Evolutionary conservation across 768 basidiomycete species (phyloP).

Genomic region (Suillus hirtellus): DNA sequence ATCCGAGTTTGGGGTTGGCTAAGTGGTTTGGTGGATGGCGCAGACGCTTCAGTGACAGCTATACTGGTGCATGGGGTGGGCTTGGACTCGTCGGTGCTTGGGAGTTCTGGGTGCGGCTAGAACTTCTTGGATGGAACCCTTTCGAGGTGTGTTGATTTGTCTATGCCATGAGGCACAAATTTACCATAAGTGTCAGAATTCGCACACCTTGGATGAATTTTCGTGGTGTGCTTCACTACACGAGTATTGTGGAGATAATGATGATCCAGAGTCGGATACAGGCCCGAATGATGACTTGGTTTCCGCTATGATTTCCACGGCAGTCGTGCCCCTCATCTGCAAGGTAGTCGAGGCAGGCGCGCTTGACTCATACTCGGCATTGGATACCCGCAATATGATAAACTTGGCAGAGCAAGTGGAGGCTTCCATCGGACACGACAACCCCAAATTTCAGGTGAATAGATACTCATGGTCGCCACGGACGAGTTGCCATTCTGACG

Average conservation of each 20-base stretch:
- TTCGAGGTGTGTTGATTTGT: slow-evolving; percentile 55
- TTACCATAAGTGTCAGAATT: slow-evolving; percentile 38
- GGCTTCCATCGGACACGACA: slow-evolving; percentile 64
- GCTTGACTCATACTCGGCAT: slow-evolving; percentile 77
- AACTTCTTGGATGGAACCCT: slow-evolving; percentile 87
- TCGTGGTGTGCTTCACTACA: slow-evolving; percentile 81
- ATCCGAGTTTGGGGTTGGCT: slow-evolving; percentile 75
- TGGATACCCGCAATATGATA: slow-evolving; percentile 58
- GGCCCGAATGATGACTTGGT: slow-evolving; percentile 88
- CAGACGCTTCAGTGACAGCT: slow-evolving; percentile 74
- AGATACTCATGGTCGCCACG: slow-evolving; percentile 1
- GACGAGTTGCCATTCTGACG: slow-evolving; percentile 15
- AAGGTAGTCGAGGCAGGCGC: slow-evolving; percentile 78
- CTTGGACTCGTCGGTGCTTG: slow-evolving; percentile 84
- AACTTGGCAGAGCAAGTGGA: slow-evolving; percentile 83
- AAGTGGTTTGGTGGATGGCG: slow-evolving; percentile 73
- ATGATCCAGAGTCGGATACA: slow-evolving; percentile 55
- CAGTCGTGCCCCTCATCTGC: slow-evolving; percentile 72
- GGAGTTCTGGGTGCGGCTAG: slow-evolving; percentile 93
- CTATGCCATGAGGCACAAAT: slow-evolving; percentile 11
- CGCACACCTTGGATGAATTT: slow-evolving; percentile 71
- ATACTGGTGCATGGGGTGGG: slow-evolving; percentile 87
- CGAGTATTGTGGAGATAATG: slow-evolving; percentile 61
- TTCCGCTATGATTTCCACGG: slow-evolving; percentile 84
- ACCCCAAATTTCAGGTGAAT: slow-evolving; percentile 64